Evolutionary conservation across 2,329 filamentous ascomycete genomes (phyloP), one percentile per base, ranked within the genome.

Genomic region (Mariannaea elegans): DNA sequence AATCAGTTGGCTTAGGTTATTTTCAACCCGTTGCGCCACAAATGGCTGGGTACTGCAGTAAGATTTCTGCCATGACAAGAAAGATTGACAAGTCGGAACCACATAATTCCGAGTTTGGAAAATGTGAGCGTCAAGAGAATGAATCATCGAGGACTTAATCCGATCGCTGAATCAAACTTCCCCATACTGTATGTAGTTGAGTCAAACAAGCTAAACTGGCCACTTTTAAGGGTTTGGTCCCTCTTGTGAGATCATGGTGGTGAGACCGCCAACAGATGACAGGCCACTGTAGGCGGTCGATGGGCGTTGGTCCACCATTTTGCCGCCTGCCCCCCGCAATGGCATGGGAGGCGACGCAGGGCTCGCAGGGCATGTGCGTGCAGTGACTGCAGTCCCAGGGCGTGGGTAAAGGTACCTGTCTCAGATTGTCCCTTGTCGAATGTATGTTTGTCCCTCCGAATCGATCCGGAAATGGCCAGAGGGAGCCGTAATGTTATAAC

Each of bases 211-310:
- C 14, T 31, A 21, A 59, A 59, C 56, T 59, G 56, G 38, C 56
- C 56, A 59, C 34, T 59, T 53, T 29, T 24, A 8, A 24, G 36
- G 50, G 18, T 18, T 50, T 18, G 56, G 41, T 36, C 56, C 50
- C 50, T 55, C 56, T 49, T 49, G 52, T 60, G 57, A 56, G 57
- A 52, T 56, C 57, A 60, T 60, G 57, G 46, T 60, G 57, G 57
- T 60, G 57, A 60, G 57, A 60, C 50, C 23, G 42, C 32, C 41
- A 19, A 41, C 39, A 41, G 31, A 24, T 31, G 38, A 48, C 55
- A 51, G 55, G 36, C 50, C 59, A 50, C 59, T 44, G n/a, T n/a
- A n/a, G n/a, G n/a, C n/a, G 46, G 46, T 36, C 41, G 32, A 56
- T n/a, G n/a, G n/a, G n/a, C n/a, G n/a, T 31, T 31, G 7, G 27